Evolutionary conservation across 805 yeast species (phyloP).

Genomic region (Priceomyces carsonii): DNA sequence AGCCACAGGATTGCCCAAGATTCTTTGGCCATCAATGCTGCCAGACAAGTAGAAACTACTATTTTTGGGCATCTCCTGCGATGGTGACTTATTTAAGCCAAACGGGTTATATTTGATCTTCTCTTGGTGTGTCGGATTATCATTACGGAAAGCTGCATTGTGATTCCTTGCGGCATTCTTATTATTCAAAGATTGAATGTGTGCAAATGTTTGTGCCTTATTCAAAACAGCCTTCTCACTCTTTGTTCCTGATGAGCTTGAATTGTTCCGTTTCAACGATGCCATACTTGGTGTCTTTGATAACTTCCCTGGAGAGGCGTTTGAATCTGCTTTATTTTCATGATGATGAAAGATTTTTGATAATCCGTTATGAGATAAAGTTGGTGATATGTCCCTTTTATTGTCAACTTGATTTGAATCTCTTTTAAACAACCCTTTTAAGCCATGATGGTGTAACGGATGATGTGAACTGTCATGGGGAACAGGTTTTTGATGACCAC

Average conservation of each 20-base stretch:
- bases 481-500: too few relatives aligned
- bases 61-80: constrained; percentile 25
- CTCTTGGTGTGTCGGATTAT: constrained; percentile 22
- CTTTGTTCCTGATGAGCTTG: constrained; percentile 2
- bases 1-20: constrained; percentile 61
- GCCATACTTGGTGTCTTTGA: constrained; percentile 19
- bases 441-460: constrained; percentile 20
- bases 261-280: constrained; percentile 19
- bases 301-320: constrained; percentile 2
- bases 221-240: constrained; percentile 15
- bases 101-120: constrained; percentile 67
- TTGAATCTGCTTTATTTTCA: constrained; percentile 4
- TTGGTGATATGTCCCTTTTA: too few relatives aligned
- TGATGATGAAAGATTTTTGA: constrained; percentile 22
- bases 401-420: constrained; percentile 1
- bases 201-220: constrained; percentile 39
- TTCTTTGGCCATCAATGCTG: constrained; percentile 45
- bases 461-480: too few relatives aligned
- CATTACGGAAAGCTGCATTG: constrained; percentile 13
- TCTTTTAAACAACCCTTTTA: constrained; percentile 18
- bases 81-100: constrained; percentile 45
- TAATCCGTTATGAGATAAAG: constrained; percentile 17
- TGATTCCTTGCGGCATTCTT: constrained; percentile 25
- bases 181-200: constrained; percentile 32
- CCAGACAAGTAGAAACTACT: constrained; percentile 29